Evolutionary conservation across 345 rosid genomes (phyloP).

Genomic region (Salix suchowensis): DNA sequence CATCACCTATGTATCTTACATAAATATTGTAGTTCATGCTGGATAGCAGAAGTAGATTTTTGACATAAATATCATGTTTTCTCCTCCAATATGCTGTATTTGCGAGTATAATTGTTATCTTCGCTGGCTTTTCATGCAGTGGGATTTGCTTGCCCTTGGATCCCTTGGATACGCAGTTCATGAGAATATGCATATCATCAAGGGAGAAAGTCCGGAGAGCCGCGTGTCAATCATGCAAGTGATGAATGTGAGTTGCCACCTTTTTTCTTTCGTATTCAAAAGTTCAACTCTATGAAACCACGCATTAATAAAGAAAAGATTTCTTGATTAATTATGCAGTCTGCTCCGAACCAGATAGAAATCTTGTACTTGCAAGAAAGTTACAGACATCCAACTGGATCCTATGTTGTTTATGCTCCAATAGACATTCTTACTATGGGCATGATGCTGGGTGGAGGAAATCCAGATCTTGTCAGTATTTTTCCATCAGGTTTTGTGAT

Average conservation of each 20-base stretch:
- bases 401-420: conserved; percentile 39
- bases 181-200: conserved; percentile 22
- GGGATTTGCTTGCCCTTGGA: conserved; percentile 35
- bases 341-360: not conserved
- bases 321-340: conserved; percentile 14
- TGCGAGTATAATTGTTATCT: too few species aligned
- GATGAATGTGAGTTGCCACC: conserved; percentile 18
- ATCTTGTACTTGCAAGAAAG: conserved; percentile 38
- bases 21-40: too few species aligned
- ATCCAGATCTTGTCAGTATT: conserved; percentile 19
- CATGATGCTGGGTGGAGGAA: conserved; percentile 24
- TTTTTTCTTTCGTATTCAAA: not conserved
- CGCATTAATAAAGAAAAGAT: not conserved
- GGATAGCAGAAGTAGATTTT: too few species aligned
- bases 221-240: conserved; percentile 31
- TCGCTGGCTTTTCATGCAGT: conserved; percentile 19
- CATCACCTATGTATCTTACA: too few species aligned
- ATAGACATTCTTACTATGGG: conserved; percentile 21
- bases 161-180: conserved; percentile 1
- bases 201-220: conserved; percentile 25
- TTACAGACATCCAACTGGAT: conserved; percentile 23
- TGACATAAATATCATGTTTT: too few species aligned
- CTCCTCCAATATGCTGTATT: too few species aligned
- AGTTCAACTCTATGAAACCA: not conserved
- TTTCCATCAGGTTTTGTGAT: conserved; percentile 46